These are phyloP conservation scores for Kodamaea nitidulidarum DNA, from an alignment of 805 yeast genomes.

Conservation along the genomic window DNA sequence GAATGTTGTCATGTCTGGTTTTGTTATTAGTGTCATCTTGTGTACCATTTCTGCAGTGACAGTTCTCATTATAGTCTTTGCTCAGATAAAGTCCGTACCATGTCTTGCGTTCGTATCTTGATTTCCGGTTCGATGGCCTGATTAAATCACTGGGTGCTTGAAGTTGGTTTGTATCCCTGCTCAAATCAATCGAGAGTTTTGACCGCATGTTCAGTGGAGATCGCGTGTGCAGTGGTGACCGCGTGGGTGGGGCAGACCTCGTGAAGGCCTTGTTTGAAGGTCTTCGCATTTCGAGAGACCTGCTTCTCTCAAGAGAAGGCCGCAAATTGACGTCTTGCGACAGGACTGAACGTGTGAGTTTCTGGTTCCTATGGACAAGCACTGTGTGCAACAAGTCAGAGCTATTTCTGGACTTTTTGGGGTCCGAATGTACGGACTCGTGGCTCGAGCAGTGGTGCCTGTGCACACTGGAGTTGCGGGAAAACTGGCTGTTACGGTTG, in stretches of 20 bases:
- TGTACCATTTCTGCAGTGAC: no score
- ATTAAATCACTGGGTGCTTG: no score
- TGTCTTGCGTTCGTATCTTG: no score
- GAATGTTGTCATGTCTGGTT: no score
- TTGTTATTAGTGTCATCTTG: no score
- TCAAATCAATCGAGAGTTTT: no score
- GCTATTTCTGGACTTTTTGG: conserved; percentile 3
- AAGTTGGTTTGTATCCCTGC: no score
- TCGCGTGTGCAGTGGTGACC: neutral
- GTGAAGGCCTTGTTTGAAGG: neutral
- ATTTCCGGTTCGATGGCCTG: no score
- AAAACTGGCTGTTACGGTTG: conserved; percentile 1
- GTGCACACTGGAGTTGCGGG: conserved; percentile 3
- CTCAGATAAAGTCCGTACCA: no score
- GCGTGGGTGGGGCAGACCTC: conserved; percentile 1
- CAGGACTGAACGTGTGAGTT: conserved; percentile 11
- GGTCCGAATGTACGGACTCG: neutral
- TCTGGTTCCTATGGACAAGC: conserved; percentile 12
- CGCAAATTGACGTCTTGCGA: conserved; percentile 9
- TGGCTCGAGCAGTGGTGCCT: conserved; percentile 5
- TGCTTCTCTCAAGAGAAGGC: conserved; percentile 6
- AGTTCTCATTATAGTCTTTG: no score
- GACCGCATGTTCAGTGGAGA: no score
- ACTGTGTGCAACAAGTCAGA: conserved; percentile 13
- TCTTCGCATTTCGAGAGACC: neutral